Conservation (phyloP, 768 basidiomycete genomes). For the Calvatia gigantea region DNA sequence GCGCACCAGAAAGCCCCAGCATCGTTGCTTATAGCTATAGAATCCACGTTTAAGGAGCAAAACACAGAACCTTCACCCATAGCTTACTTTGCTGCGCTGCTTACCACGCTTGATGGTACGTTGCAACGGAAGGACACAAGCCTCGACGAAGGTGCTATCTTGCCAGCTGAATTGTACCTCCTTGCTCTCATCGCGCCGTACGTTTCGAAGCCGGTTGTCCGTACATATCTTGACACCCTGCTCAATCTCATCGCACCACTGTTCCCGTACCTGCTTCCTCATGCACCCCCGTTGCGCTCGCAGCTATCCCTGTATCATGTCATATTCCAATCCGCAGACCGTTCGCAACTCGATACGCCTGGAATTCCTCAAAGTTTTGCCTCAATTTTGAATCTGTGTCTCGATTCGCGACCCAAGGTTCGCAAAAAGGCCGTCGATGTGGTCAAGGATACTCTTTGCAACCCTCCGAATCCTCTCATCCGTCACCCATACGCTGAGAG, state of each 20-base stretch:
- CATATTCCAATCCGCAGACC: conserved; percentile 68
- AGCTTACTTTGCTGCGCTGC: conserved; percentile 91
- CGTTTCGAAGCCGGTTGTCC: conserved; percentile 77
- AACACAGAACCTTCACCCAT: conserved; percentile 67
- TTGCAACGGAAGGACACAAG: conserved; percentile 54
- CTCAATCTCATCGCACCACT: conserved; percentile 75
- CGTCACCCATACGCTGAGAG: conserved; percentile 84
- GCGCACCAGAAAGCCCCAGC: conserved; percentile 89
- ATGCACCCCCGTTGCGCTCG: conserved; percentile 83
- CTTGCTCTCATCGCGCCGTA: conserved; percentile 74
- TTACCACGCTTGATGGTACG: conserved; percentile 80
- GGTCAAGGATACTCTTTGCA: conserved; percentile 70
- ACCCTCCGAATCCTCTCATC: conserved; percentile 72
- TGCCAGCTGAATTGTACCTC: conserved; percentile 84
- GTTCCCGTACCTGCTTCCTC: conserved; percentile 59
- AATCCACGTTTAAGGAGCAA: conserved; percentile 73
- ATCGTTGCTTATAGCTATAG: conserved; percentile 78
- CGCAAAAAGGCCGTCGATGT: conserved; percentile 87
- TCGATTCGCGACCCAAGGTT: conserved; percentile 92
- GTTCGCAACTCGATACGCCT: conserved; percentile 62
- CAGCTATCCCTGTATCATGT: conserved; percentile 75
- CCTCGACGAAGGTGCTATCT: conserved; percentile 64
- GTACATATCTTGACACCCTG: conserved; percentile 67
- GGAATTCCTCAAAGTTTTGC: conserved; percentile 81
- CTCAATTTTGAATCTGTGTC: conserved; percentile 74